A percentile compares a stretch with the other conserved stretches of the same genome.
Evolutionary conservation across 768 basidiomycete genomes (phyloP).

Genomic region (Neoboletus subvelutipes): DNA sequence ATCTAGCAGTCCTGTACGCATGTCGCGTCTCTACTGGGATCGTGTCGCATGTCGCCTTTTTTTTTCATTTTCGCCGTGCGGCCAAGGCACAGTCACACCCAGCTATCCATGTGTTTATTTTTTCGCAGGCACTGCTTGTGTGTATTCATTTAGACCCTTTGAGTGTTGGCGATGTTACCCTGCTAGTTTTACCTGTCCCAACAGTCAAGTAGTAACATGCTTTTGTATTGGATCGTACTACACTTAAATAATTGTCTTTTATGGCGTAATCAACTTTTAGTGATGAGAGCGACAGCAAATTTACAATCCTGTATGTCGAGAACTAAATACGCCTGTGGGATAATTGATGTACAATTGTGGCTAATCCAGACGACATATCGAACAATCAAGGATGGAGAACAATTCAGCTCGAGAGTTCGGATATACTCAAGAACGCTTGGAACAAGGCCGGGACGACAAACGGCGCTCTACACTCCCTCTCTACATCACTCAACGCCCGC

Average conservation of each 20-base stretch:
- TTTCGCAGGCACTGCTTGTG: not conserved
- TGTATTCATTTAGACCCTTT: not conserved
- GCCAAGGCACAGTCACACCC: not conserved
- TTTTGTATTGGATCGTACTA: slow-evolving; percentile 15
- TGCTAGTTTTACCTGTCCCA: not conserved
- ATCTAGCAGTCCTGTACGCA: slow-evolving; percentile 9
- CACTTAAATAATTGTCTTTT: slow-evolving; percentile 7
- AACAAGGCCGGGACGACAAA: slow-evolving; percentile 59
- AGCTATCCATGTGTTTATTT: not conserved
- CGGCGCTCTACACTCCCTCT: slow-evolving; percentile 49
- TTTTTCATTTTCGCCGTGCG: not conserved
- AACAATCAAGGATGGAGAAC: not conserved
- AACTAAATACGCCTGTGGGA: not conserved
- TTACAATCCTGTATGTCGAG: not conserved
- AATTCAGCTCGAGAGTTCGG: slow-evolving; percentile 39
- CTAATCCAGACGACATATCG: not conserved
- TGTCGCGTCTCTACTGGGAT: not conserved
- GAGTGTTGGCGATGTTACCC: slow-evolving; percentile 2
- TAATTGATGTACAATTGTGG: not conserved
- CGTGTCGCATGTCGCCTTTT: not conserved
- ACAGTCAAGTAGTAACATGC: slow-evolving; percentile 4
- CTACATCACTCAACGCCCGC: slow-evolving; percentile 43
- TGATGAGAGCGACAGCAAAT: not conserved
- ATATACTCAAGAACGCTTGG: slow-evolving; percentile 51
- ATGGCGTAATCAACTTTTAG: slow-evolving; percentile 8